These are phyloP conservation scores for Ogataea trehalophila DNA, from an alignment of 805 yeast species.

Conservation along the genomic window DNA sequence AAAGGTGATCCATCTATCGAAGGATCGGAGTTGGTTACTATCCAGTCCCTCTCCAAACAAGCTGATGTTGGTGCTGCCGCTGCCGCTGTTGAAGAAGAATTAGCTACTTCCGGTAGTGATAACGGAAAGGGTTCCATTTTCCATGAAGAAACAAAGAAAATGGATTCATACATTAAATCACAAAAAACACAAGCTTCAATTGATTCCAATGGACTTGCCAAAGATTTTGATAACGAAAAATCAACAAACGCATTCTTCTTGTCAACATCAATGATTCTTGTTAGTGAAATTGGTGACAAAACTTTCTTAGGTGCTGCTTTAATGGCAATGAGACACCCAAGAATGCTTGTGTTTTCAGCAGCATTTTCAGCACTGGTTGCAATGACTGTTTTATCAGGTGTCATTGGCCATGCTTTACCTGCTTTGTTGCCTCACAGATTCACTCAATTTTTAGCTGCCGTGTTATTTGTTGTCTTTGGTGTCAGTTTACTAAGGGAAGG, in stretches of 20 bases:
- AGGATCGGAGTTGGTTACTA: conserved; percentile 15
- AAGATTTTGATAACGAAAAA: conserved; percentile 8
- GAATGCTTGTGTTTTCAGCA: conserved; percentile 79
- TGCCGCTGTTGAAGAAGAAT: neutral
- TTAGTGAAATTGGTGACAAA: conserved; percentile 97
- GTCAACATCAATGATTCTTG: conserved; percentile 85
- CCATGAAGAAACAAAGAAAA: conserved; percentile 9
- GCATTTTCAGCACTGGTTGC: conserved; percentile 80
- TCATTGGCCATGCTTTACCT: conserved; percentile 90
- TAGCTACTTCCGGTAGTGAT: neutral
- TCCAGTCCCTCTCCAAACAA: conserved; percentile 7
- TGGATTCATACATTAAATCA: conserved; percentile 9
- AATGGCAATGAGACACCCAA: conserved; percentile 94
- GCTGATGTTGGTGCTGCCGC: neutral
- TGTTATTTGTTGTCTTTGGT: conserved; percentile 80
- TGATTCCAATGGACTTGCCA: conserved; percentile 2
- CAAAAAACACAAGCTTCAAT: conserved; percentile 13
- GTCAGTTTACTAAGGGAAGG: conserved; percentile 75
- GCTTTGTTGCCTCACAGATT: conserved; percentile 70
- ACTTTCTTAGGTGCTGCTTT: conserved; percentile 94
- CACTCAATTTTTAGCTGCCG: conserved; percentile 79
- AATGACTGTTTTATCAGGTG: conserved; percentile 89
- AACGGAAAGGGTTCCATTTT: neutral
- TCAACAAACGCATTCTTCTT: conserved; percentile 58
- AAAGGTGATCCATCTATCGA: conserved; percentile 7